A percentile compares a stretch with the other conserved stretches of the same genome.
phyloP scores from a whole-genome alignment of 1,284 basidiomycete species.

The Farysia itapuensis region DNA sequence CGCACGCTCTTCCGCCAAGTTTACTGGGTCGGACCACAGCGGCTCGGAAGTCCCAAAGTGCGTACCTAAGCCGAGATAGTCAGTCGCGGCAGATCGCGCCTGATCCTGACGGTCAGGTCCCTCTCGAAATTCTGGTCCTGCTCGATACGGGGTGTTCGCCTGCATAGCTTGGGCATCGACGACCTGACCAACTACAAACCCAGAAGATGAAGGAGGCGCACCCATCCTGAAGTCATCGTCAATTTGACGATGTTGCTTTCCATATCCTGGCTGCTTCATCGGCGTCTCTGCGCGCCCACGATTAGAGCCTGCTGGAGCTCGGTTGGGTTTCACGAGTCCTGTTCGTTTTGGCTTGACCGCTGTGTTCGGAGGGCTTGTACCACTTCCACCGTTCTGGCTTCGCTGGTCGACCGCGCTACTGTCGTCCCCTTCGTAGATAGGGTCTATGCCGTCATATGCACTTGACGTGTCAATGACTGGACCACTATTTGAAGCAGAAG shows the following conservation, averaged over 20 bases:
- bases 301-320: conserved; percentile 41
- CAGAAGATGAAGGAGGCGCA: conserved; percentile 10
- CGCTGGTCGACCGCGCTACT: conserved; percentile 9
- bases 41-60: conserved; percentile 9
- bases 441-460: conserved; percentile 26
- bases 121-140: conserved; percentile 12
- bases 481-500: too few relatives aligned
- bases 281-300: conserved; percentile 75
- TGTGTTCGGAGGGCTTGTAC: conserved; percentile 4
- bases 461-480: conserved; percentile 12
- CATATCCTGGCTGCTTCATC: conserved; percentile 83
- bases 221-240: conserved; percentile 69
- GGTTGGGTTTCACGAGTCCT: conserved; percentile 42
- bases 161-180: conserved; percentile 44
- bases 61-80: conserved; percentile 18
- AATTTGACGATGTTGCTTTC: conserved; percentile 86
- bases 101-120: conserved; percentile 3
- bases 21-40: conserved; percentile 14
- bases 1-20: too few relatives aligned
- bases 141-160: conserved; percentile 25
- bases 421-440: conserved; percentile 11
- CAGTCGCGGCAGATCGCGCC: conserved; percentile 12
- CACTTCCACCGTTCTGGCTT: conserved; percentile 5
- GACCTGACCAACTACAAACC: conserved; percentile 45
- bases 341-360: conserved; percentile 22